phyloP scores from a whole-genome alignment of 73 alveolate species.

The Tetrahymena thermophila region DNA sequence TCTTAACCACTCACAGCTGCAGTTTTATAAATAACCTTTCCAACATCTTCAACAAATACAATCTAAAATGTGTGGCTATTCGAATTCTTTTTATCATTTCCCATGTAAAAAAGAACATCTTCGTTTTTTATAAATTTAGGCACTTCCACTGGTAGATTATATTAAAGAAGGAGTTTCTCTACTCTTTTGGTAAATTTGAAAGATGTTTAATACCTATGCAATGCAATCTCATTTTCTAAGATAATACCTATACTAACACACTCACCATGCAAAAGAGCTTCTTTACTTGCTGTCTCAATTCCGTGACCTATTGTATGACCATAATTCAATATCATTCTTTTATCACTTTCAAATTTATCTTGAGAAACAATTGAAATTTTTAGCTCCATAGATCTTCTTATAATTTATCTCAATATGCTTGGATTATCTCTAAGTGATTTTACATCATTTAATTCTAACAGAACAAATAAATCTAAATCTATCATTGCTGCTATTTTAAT shows the following conservation, averaged over 20 bases:
- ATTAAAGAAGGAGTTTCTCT: slow-evolving; percentile 1
- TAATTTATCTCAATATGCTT: neutral
- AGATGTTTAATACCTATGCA: neutral
- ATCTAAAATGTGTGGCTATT: neutral
- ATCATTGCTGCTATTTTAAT: slow-evolving; percentile 50
- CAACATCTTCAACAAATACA: slow-evolving; percentile 28
- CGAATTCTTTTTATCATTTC: slow-evolving; percentile 14
- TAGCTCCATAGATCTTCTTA: slow-evolving; percentile 13
- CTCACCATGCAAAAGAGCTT: slow-evolving; percentile 45
- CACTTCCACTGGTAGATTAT: slow-evolving; percentile 14
- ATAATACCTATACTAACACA: slow-evolving; percentile 48
- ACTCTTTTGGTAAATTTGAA: slow-evolving; percentile 12
- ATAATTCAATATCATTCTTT: slow-evolving; percentile 45
- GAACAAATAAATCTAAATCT: slow-evolving; percentile 27
- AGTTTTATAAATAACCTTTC: slow-evolving; percentile 18
- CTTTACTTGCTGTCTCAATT: slow-evolving; percentile 44
- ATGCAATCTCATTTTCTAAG: slow-evolving; percentile 27
- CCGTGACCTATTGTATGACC: slow-evolving; percentile 56
- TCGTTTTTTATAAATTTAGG: neutral
- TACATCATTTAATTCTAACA: slow-evolving; percentile 3
- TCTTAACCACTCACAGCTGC: slow-evolving; percentile 2
- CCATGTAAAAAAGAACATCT: slow-evolving; percentile 15
- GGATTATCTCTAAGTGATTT: slow-evolving; percentile 13
- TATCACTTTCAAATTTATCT: slow-evolving; percentile 41
- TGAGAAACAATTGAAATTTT: slow-evolving; percentile 16